phyloP scores from a whole-genome alignment of 2,329 filamentous ascomycete genomes.

The Bipolaris victoriae region DNA sequence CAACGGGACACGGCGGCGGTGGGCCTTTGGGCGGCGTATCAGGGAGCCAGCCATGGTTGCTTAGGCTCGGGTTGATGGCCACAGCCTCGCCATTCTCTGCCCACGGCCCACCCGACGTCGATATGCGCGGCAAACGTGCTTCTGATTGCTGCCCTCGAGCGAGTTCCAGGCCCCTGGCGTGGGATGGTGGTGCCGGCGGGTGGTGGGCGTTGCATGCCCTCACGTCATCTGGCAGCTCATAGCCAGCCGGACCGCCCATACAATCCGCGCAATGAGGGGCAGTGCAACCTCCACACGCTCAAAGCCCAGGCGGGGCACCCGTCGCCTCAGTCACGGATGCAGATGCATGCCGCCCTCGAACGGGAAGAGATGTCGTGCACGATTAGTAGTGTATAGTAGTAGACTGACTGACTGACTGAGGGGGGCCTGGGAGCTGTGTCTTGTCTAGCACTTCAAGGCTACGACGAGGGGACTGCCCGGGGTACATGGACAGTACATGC shows the following conservation, averaged over 20 bases:
- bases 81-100: slow-evolving; percentile 18
- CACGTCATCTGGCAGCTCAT: slow-evolving; percentile 34
- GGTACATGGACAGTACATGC: too few relatives aligned
- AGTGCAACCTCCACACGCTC: slow-evolving; percentile 21
- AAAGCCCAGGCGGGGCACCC: slow-evolving; percentile 23
- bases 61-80: slow-evolving; percentile 23
- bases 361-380: slow-evolving; percentile 12
- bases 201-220: slow-evolving; percentile 20
- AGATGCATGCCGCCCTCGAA: slow-evolving; percentile 20
- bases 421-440: too few relatives aligned
- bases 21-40: too few relatives aligned
- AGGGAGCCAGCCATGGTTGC: slow-evolving; percentile 12
- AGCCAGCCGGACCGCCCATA: slow-evolving; percentile 12
- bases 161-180: slow-evolving; percentile 37
- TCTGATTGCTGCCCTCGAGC: slow-evolving; percentile 76
- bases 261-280: slow-evolving; percentile 27
- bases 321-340: slow-evolving; percentile 18
- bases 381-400: background rate
- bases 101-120: slow-evolving; percentile 25
- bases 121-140: slow-evolving; percentile 55
- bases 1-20: too few relatives aligned
- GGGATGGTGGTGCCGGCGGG: slow-evolving; percentile 23
- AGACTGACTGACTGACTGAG: too few relatives aligned
- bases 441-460: too few relatives aligned
- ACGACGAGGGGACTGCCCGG: too few relatives aligned